Evolutionary conservation across 225 moss, liverwort and hornwort species (phyloP).

Genomic region (Asterella californica): DNA sequence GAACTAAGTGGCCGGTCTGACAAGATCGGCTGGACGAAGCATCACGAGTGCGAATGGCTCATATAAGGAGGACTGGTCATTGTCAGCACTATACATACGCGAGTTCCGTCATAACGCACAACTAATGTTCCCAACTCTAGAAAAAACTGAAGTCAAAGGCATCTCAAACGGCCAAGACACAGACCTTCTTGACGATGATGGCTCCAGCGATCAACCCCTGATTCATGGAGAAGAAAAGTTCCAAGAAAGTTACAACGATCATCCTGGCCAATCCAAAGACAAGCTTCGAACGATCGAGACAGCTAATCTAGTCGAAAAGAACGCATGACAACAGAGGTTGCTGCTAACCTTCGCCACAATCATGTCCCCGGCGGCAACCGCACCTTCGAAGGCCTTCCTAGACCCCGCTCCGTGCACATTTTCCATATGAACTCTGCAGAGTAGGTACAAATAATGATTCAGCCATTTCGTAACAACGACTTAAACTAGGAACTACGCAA

Average conservation of each 20-base stretch:
- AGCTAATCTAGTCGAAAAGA: not conserved
- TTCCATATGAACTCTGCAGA: conserved; percentile 24
- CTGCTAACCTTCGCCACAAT: conserved; percentile 20
- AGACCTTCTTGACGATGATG: conserved; percentile 23
- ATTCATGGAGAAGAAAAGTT: not conserved
- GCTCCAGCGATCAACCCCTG: conserved; percentile 19
- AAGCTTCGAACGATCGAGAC: not conserved
- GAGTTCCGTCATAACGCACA: not conserved
- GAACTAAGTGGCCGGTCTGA: not conserved
- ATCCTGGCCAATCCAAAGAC: not conserved
- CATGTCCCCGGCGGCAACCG: conserved; percentile 4
- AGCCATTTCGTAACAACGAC: not conserved
- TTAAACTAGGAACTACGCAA: not conserved
- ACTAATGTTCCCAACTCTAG: not conserved
- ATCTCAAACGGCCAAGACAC: not conserved
- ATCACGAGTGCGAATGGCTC: not conserved
- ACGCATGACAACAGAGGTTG: not conserved
- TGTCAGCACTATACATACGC: not conserved
- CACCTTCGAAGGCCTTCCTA: conserved; percentile 22
- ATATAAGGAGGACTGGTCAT: not conserved
- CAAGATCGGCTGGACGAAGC: not conserved
- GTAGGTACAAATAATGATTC: not conserved
- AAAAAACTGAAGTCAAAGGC: not conserved
- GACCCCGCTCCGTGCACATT: conserved; percentile 10
- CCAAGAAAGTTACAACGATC: not conserved